These are phyloP conservation scores for Sherardia arvensis DNA, from an alignment of 257 asterid species.

Conservation along the genomic window DNA sequence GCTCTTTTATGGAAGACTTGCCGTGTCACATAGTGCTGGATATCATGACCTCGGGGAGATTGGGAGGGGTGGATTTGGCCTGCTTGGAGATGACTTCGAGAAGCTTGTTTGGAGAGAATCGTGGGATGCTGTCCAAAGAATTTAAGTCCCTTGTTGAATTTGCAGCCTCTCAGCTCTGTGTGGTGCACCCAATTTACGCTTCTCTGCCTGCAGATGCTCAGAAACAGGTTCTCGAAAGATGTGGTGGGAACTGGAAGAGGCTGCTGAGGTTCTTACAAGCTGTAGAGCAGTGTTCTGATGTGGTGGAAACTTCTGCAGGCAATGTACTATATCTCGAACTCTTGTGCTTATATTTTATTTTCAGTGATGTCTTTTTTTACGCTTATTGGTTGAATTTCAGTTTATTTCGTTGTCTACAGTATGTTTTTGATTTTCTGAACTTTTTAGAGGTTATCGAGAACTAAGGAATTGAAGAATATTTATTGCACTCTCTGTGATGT, in stretches of 20 bases:
- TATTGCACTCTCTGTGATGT: background rate
- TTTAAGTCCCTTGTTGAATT: slow-evolving; percentile 57
- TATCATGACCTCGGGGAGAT: slow-evolving; percentile 51
- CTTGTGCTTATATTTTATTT: background rate
- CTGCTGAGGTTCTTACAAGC: slow-evolving; percentile 70
- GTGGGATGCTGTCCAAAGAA: slow-evolving; percentile 43
- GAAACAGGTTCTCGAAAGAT: slow-evolving; percentile 42
- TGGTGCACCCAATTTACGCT: slow-evolving; percentile 35
- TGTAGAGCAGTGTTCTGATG: slow-evolving; percentile 57
- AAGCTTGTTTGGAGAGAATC: slow-evolving; percentile 33
- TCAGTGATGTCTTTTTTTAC: background rate
- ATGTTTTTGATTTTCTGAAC: background rate
- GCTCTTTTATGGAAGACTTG: slow-evolving; percentile 49
- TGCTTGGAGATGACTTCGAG: slow-evolving; percentile 55
- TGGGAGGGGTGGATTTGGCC: slow-evolving; percentile 55
- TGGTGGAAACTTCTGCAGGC: slow-evolving; percentile 72
- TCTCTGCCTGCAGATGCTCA: slow-evolving; percentile 33
- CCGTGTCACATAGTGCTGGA: slow-evolving; percentile 68
- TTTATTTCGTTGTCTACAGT: background rate
- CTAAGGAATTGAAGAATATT: background rate
- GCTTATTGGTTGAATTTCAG: background rate
- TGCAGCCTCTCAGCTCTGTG: slow-evolving; percentile 71
- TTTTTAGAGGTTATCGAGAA: background rate
- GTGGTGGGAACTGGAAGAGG: slow-evolving; percentile 62
- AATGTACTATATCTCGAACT: slow-evolving; percentile 46